These are phyloP conservation scores for Ramalina peruviana DNA, from an alignment of 495 filamentous ascomycete genomes.

Conservation along the genomic window DNA sequence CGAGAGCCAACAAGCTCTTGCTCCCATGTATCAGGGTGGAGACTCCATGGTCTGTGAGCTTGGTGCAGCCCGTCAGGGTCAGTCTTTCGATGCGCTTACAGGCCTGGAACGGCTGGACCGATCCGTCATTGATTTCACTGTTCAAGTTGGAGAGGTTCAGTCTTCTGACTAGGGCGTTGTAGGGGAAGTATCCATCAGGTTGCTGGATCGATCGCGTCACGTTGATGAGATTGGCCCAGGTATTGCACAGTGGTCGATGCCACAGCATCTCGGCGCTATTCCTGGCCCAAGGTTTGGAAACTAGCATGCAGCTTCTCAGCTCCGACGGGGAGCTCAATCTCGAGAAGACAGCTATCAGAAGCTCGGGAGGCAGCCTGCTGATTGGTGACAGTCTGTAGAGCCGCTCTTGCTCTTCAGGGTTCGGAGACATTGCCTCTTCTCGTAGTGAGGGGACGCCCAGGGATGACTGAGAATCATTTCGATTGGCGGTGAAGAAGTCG, in stretches of 20 bases:
- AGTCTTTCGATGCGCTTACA: slow-evolving; percentile 90
- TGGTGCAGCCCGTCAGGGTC: slow-evolving; percentile 80
- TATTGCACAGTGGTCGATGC: slow-evolving; percentile 84
- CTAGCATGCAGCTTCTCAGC: slow-evolving; percentile 77
- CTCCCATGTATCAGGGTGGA: slow-evolving; percentile 68
- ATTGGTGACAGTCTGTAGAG: slow-evolving; percentile 54
- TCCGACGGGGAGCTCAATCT: slow-evolving; percentile 64
- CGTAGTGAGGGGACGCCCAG: slow-evolving; percentile 64
- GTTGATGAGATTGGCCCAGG: slow-evolving; percentile 60
- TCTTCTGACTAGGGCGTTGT: slow-evolving; percentile 74
- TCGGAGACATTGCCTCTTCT: slow-evolving; percentile 49
- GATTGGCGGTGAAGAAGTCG: slow-evolving; percentile 72
- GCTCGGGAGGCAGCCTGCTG: slow-evolving; percentile 76
- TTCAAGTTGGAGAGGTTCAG: slow-evolving; percentile 76
- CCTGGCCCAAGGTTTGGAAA: slow-evolving; percentile 80
- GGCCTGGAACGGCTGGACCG: slow-evolving; percentile 60
- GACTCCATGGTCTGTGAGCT: slow-evolving; percentile 71
- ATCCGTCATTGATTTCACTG: slow-evolving; percentile 73
- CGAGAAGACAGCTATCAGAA: slow-evolving; percentile 83
- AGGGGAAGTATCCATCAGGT: slow-evolving; percentile 61
- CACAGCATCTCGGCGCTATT: slow-evolving; percentile 89
- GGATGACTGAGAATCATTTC: slow-evolving; percentile 84
- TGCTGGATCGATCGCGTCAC: slow-evolving; percentile 65
- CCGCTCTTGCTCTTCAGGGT: slow-evolving; percentile 30
- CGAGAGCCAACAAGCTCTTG: slow-evolving; percentile 70